Percentiles rank a stretch among this genome's conserved stretches.
Conservation (phyloP, 1,284 basidiomycete species). For the Coniferiporia sulphurascens region DNA sequence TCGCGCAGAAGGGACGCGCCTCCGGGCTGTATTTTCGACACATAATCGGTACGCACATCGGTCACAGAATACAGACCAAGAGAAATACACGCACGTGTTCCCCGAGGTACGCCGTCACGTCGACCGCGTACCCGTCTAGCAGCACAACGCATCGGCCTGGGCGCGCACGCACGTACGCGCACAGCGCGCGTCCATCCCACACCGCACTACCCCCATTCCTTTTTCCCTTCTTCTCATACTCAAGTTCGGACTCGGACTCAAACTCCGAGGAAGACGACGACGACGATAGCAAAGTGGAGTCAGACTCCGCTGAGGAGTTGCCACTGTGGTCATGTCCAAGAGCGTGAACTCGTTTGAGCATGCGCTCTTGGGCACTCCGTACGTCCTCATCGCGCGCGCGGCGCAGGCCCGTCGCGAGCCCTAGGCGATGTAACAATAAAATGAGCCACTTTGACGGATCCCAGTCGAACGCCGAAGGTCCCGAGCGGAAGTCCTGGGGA, state of each 20-base stretch:
- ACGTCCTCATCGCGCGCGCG: slow-evolving; percentile 59
- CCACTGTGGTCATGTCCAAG: slow-evolving; percentile 22
- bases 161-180: slow-evolving; percentile 29
- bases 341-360: slow-evolving; percentile 39
- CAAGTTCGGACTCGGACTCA: slow-evolving; percentile 2
- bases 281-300: slow-evolving; percentile 7
- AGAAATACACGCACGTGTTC: slow-evolving; percentile 53
- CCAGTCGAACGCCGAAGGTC: slow-evolving; percentile 59
- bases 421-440: slow-evolving; percentile 46
- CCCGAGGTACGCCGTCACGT: slow-evolving; percentile 57
- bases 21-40: slow-evolving; percentile 40
- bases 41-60: too few relatives aligned
- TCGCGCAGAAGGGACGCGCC: slow-evolving; percentile 43
- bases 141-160: slow-evolving; percentile 46
- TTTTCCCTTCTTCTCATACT: slow-evolving; percentile 19
- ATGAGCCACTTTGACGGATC: slow-evolving; percentile 84
- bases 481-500: slow-evolving; percentile 70
- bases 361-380: slow-evolving; percentile 47
- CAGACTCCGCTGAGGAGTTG: background rate
- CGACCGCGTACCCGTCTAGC: slow-evolving; percentile 59
- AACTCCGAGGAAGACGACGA: slow-evolving; percentile 6
- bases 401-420: slow-evolving; percentile 46
- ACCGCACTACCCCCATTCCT: slow-evolving; percentile 31
- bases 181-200: slow-evolving; percentile 38
- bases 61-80: background rate